Conservation (phyloP, 768 basidiomycete genomes). For the Xanthoconium purpureum region DNA sequence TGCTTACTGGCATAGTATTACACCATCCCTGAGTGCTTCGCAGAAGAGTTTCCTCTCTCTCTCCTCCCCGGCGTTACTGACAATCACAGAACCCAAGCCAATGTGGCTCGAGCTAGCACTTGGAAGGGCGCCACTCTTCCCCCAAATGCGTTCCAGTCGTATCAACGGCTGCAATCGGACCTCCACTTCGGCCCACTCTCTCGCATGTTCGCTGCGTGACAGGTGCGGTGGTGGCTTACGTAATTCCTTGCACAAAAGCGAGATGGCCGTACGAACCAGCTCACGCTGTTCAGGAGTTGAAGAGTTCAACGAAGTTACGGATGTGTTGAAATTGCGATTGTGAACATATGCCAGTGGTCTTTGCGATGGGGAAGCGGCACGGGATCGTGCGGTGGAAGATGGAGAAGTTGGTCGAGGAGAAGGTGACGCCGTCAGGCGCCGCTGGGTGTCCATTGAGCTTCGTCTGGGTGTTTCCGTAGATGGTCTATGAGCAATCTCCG, state of each 20-base stretch:
- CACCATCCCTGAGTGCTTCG: constrained; percentile 80
- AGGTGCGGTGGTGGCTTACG: constrained; percentile 57
- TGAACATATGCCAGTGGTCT: constrained; percentile 42
- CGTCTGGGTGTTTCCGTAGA: constrained; percentile 23
- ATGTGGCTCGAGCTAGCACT: constrained; percentile 45
- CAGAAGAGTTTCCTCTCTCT: constrained; percentile 69
- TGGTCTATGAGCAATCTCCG: constrained; percentile 37
- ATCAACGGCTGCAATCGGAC: constrained; percentile 55
- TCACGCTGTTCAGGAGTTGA: constrained; percentile 63
- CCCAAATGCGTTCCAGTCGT: constrained; percentile 76
- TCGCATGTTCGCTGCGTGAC: constrained; percentile 46
- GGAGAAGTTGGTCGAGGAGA: constrained; percentile 43
- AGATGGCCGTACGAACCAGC: constrained; percentile 61
- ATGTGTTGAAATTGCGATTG: constrained; percentile 56
- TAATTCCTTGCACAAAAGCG: constrained; percentile 65
- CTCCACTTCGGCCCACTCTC: constrained; percentile 78
- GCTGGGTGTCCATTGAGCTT: constrained; percentile 24
- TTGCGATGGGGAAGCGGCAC: constrained; percentile 46
- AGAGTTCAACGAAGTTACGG: constrained; percentile 52
- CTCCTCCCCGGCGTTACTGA: constrained; percentile 62
- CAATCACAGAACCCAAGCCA: constrained; percentile 33
- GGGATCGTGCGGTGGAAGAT: constrained; percentile 42
- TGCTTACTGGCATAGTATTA: constrained; percentile 86
- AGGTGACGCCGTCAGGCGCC: constrained; percentile 25
- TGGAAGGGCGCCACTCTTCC: constrained; percentile 49